These are phyloP conservation scores for Xerocomus brunneocitrinus DNA, from an alignment of 768 basidiomycete species.

Conservation along the genomic window DNA sequence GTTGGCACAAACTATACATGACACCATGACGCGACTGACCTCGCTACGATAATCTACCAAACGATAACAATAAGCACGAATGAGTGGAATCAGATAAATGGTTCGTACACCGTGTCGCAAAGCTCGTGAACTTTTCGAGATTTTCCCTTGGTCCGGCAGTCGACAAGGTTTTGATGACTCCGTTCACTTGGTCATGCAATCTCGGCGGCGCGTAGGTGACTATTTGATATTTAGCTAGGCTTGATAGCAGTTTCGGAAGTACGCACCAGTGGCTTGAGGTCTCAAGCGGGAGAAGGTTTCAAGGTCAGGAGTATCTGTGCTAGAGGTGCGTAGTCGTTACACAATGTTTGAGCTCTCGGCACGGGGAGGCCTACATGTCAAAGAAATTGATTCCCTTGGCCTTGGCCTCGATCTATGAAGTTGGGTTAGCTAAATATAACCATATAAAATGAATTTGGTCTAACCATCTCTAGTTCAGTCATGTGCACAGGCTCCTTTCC, in stretches of 20 bases:
- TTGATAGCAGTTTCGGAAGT: not conserved
- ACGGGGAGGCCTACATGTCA: slow-evolving; percentile 58
- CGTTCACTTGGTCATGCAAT: slow-evolving; percentile 52
- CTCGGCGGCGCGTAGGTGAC: slow-evolving; percentile 56
- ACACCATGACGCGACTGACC: slow-evolving; percentile 35
- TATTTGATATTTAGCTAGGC: slow-evolving; percentile 19
- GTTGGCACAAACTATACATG: slow-evolving; percentile 11
- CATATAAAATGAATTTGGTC: not conserved
- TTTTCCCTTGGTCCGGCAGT: slow-evolving; percentile 61
- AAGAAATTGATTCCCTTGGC: slow-evolving; percentile 78
- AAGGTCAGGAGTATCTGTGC: slow-evolving; percentile 71
- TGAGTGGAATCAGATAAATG: not conserved
- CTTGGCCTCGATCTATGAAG: slow-evolving; percentile 65
- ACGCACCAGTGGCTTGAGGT: slow-evolving; percentile 37
- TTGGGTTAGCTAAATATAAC: not conserved
- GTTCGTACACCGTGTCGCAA: slow-evolving; percentile 65
- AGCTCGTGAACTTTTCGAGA: slow-evolving; percentile 63
- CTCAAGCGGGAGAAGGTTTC: slow-evolving; percentile 39
- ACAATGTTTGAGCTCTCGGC: not conserved
- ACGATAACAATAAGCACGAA: slow-evolving; percentile 11
- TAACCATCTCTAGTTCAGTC: slow-evolving; percentile 86
- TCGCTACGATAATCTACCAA: slow-evolving; percentile 68
- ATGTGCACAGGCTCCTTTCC: slow-evolving; percentile 71
- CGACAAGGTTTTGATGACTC: slow-evolving; percentile 64
- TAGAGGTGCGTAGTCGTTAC: slow-evolving; percentile 25